Percentiles rank a stretch among this genome's conserved stretches.
Conservation (phyloP, 495 filamentous ascomycete genomes). For the Aspergillus mulundensis region DNA sequence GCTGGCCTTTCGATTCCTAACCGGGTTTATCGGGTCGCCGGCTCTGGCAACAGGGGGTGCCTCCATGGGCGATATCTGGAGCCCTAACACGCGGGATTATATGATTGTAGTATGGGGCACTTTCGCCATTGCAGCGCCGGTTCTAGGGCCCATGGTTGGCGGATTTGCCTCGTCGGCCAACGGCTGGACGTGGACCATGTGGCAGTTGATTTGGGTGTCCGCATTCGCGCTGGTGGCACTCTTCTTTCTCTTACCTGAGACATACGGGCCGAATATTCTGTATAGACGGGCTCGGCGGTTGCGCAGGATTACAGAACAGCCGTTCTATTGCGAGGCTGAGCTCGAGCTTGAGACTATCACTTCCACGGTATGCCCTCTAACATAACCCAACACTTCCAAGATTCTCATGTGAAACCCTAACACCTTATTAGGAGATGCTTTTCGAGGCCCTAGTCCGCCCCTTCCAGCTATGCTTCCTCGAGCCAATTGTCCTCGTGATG, state of each 20-base stretch:
- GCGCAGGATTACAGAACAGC: too few species aligned
- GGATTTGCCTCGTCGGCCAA: neutral
- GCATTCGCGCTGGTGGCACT: neutral
- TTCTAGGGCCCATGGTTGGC: neutral
- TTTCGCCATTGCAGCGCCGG: neutral
- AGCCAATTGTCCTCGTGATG: slow-evolving; percentile 59
- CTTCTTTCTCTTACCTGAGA: neutral
- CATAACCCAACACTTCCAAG: too few species aligned
- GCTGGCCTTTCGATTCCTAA: slow-evolving; percentile 45
- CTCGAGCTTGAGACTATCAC: too few species aligned
- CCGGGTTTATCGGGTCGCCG: slow-evolving; percentile 49
- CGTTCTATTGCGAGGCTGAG: too few species aligned
- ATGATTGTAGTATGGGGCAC: neutral
- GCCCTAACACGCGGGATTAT: neutral
- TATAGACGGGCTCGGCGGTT: neutral
- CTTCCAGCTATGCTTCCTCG: slow-evolving; percentile 55
- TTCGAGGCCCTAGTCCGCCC: neutral
- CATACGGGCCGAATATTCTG: neutral
- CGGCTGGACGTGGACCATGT: neutral
- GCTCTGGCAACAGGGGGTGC: slow-evolving; percentile 40
- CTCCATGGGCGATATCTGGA: slow-evolving; percentile 23
- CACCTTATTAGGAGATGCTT: neutral
- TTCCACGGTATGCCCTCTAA: too few species aligned
- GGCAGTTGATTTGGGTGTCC: neutral
- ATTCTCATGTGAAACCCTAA: neutral